Conservation (phyloP, 768 basidiomycete genomes). For the Suillus paluster region DNA sequence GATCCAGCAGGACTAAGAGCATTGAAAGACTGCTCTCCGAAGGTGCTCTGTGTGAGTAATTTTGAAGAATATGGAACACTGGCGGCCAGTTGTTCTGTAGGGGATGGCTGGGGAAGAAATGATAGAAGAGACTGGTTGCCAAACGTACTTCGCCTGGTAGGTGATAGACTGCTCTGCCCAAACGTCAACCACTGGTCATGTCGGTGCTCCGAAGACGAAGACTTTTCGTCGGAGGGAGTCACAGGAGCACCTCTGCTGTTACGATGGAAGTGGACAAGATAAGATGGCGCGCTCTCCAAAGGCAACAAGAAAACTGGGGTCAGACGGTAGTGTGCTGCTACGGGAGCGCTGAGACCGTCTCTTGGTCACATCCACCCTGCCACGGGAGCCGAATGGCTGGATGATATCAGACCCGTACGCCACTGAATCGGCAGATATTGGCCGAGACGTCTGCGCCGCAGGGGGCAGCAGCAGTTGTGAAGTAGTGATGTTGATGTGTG, state of each 20-base stretch:
- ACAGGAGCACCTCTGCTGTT: not conserved
- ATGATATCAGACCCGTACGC: constrained; percentile 37
- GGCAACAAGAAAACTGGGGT: constrained; percentile 9
- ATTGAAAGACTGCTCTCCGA: not conserved
- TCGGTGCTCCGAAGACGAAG: not conserved
- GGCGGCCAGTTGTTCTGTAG: not conserved
- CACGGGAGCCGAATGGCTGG: constrained; percentile 6
- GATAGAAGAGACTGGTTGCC: constrained; percentile 9
- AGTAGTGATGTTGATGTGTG: constrained; percentile 12
- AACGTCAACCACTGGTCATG: constrained; percentile 11
- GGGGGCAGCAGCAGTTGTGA: constrained; percentile 11
- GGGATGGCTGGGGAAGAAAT: not conserved
- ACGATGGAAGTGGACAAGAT: not conserved
- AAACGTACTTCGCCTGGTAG: constrained; percentile 13
- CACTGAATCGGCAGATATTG: constrained; percentile 12
- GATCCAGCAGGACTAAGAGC: not conserved
- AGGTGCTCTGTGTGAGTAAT: not conserved
- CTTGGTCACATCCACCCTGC: constrained; percentile 4
- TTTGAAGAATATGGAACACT: constrained; percentile 1
- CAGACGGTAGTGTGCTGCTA: constrained; percentile 3
- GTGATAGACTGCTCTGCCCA: constrained; percentile 13
- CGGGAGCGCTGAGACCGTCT: not conserved
- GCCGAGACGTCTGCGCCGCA: not conserved
- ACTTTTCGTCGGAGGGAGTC: not conserved
- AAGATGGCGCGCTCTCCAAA: constrained; percentile 3